These are phyloP conservation scores for Hypericum androsaemum DNA, from an alignment of 345 rosid species.

Conservation along the genomic window DNA sequence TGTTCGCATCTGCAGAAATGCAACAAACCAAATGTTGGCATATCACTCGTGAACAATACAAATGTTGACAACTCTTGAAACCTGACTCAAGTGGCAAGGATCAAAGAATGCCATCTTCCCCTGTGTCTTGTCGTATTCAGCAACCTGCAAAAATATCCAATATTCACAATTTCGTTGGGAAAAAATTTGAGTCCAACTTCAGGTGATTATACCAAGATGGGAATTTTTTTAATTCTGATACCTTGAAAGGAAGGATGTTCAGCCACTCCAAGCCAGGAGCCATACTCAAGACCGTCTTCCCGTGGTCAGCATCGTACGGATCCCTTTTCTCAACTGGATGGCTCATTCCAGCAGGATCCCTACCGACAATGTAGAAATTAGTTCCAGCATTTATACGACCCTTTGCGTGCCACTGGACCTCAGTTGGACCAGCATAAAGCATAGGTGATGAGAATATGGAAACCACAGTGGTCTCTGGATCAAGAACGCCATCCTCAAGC, in stretches of 20 bases:
- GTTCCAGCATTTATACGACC: slow-evolving; percentile 98
- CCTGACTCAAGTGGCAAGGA: slow-evolving; percentile 19
- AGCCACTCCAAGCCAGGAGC: slow-evolving; percentile 94
- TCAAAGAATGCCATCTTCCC: slow-evolving; percentile 99
- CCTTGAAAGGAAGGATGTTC: slow-evolving; percentile 95
- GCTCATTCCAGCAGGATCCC: slow-evolving; percentile 99
- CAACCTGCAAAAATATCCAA: slow-evolving; percentile 43
- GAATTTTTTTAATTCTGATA: slow-evolving; percentile 17
- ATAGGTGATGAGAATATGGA: slow-evolving; percentile 98
- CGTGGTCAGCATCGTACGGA: slow-evolving; percentile 93
- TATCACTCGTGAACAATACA: not conserved
- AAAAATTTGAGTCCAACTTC: not conserved
- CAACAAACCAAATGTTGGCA: slow-evolving; percentile 1
- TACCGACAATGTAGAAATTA: slow-evolving; percentile 96
- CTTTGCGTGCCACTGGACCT: slow-evolving; percentile 99
- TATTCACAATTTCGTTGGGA: not conserved
- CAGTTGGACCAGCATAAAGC: slow-evolving; percentile 99
- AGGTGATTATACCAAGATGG: no score
- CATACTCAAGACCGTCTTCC: slow-evolving; percentile 93
- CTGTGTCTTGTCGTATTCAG: slow-evolving; percentile 86
- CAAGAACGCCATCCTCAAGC: slow-evolving; percentile 94
- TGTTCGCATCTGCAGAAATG: slow-evolving; percentile 59
- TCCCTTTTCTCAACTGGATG: slow-evolving; percentile 95
- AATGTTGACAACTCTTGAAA: not conserved
- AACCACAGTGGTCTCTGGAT: slow-evolving; percentile 95